These are phyloP conservation scores for Stephania cephalantha DNA, from an alignment of 164 flowering plant genomes.

Conservation along the genomic window DNA sequence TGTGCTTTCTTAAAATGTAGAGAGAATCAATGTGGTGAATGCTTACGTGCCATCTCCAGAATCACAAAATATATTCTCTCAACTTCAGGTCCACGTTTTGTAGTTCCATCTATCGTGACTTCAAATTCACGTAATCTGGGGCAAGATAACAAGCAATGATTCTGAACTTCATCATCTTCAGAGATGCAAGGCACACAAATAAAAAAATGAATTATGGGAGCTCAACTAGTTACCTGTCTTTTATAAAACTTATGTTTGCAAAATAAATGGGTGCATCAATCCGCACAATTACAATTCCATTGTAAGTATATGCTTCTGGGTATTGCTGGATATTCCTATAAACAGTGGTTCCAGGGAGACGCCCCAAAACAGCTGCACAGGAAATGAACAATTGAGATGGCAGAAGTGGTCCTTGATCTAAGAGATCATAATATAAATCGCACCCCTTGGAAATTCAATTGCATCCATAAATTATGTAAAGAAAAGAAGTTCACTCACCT, in stretches of 20 bases:
- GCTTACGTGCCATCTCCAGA: constrained; percentile 96
- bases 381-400: neutral
- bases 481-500: constrained; percentile 42
- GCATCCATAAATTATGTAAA: neutral
- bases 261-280: constrained; percentile 96
- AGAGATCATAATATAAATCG: neutral
- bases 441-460: neutral
- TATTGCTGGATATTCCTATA: constrained; percentile 82
- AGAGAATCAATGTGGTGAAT: neutral
- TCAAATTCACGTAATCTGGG: constrained; percentile 81
- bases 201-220: constrained; percentile 4
- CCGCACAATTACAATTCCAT: constrained; percentile 92
- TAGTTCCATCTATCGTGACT: constrained; percentile 39
- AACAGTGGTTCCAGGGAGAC: constrained; percentile 94
- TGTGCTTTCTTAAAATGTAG: neutral
- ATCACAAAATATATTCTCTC: constrained; percentile 80
- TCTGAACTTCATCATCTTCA: neutral
- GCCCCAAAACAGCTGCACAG: constrained; percentile 87
- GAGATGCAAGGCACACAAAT: constrained; percentile 1
- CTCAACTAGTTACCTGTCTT: constrained; percentile 63
- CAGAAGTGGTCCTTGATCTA: neutral
- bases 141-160: neutral
- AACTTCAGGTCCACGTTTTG: constrained; percentile 82
- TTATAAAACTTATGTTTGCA: constrained; percentile 89
- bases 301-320: constrained; percentile 92